These are phyloP conservation scores for Parasitella parasitica DNA, from an alignment of 371 early-diverging fungal genomes.

Conservation along the genomic window DNA sequence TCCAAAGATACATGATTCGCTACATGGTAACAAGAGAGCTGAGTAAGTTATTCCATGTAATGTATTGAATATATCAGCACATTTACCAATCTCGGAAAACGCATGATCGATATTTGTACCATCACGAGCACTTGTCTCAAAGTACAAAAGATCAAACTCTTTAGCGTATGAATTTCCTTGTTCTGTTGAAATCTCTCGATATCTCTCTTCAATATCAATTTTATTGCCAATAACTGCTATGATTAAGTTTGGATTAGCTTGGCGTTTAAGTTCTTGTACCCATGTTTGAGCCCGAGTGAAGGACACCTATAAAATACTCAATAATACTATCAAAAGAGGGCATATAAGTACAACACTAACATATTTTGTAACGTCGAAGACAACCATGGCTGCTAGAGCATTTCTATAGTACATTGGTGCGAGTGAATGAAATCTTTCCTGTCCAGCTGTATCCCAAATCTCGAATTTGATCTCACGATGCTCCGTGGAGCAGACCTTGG, in stretches of 20 bases:
- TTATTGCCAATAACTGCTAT: conserved; percentile 97
- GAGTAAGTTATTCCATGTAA: neutral
- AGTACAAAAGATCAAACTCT: conserved; percentile 56
- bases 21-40: neutral
- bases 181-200: conserved; percentile 37
- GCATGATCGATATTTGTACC: conserved; percentile 82
- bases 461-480: conserved; percentile 75
- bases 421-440: conserved; percentile 86
- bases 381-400: conserved; percentile 95
- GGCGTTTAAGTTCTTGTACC: conserved; percentile 95
- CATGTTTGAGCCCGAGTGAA: conserved; percentile 96
- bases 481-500: conserved; percentile 63
- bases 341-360: too few species aligned
- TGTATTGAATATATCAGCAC: neutral
- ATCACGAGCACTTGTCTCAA: conserved; percentile 87
- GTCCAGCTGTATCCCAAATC: conserved; percentile 96
- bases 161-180: conserved; percentile 77
- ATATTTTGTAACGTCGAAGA: conserved; percentile 92
- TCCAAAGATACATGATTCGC: neutral
- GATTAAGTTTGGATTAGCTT: conserved; percentile 90
- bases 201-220: conserved; percentile 66
- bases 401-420: conserved; percentile 99
- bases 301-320: too few species aligned
- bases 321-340: too few species aligned
- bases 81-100: conserved; percentile 51